Percentiles rank a stretch among this genome's conserved stretches.
These are phyloP conservation scores for Nephelium lappaceum DNA, from an alignment of 345 rosid species.

Conservation along the genomic window DNA sequence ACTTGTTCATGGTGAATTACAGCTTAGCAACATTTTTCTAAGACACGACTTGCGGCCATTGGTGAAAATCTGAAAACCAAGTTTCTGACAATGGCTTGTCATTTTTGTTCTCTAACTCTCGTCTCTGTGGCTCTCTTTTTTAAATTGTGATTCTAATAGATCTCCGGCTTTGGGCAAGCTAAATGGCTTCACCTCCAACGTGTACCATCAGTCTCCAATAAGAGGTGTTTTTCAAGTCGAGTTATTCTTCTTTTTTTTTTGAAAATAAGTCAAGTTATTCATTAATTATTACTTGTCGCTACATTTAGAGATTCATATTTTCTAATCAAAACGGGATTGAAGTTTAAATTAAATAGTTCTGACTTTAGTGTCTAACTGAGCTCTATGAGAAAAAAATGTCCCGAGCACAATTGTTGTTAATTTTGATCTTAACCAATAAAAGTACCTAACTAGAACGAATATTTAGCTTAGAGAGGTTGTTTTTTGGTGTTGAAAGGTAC, in stretches of 20 bases:
- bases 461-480: neutral
- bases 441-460: neutral
- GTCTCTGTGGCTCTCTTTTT: neutral
- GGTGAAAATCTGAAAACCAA: constrained; percentile 30
- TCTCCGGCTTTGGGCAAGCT: constrained; percentile 41
- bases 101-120: neutral
- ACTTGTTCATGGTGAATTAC: constrained; percentile 34
- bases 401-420: too few relatives aligned
- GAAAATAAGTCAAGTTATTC: neutral
- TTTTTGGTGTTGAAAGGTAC: constrained; percentile 24
- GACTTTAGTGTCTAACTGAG: too few relatives aligned
- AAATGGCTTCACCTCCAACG: constrained; percentile 33
- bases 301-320: neutral
- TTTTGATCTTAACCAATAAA: neutral
- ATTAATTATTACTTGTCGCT: neutral
- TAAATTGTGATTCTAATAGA: constrained; percentile 24
- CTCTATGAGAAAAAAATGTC: too few relatives aligned
- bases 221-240: constrained; percentile 24
- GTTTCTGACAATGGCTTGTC: neutral
- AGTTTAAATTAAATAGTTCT: too few relatives aligned
- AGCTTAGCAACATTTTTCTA: constrained; percentile 32
- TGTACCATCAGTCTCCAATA: constrained; percentile 11
- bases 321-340: neutral
- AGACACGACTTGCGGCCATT: constrained; percentile 29
- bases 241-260: too few relatives aligned